These are phyloP conservation scores for Brettanomyces sp. DNA, from an alignment of 805 yeast species.

Conservation along the genomic window DNA sequence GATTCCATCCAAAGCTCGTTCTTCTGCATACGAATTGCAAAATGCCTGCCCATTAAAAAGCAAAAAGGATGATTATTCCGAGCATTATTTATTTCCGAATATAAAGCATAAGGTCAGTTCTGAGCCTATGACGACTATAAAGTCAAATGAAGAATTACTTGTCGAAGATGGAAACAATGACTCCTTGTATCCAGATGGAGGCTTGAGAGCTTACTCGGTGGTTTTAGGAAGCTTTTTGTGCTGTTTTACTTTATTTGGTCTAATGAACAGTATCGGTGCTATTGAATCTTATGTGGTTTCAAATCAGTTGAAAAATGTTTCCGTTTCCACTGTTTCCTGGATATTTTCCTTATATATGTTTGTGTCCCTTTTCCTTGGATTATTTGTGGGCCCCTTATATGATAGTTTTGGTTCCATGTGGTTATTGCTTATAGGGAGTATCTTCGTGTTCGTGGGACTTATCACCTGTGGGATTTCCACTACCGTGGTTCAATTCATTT, in stretches of 20 bases:
- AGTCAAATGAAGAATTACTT: not conserved
- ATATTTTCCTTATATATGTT: slow-evolving; percentile 52
- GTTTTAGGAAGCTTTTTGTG: slow-evolving; percentile 52
- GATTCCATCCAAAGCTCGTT: not conserved
- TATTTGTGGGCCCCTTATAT: slow-evolving; percentile 40
- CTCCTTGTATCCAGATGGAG: slow-evolving; percentile 48
- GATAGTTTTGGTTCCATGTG: slow-evolving; percentile 49
- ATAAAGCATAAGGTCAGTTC: too few species aligned
- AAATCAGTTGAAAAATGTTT: slow-evolving; percentile 39
- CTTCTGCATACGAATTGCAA: slow-evolving; percentile 1
- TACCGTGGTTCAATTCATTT: slow-evolving; percentile 48
- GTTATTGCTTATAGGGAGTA: slow-evolving; percentile 36
- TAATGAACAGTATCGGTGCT: slow-evolving; percentile 52
- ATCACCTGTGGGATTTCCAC: slow-evolving; percentile 49
- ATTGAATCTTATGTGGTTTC: slow-evolving; percentile 50
- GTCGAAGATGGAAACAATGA: slow-evolving; percentile 6
- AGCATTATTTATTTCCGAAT: too few species aligned
- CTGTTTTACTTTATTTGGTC: slow-evolving; percentile 41
- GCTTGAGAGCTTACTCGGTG: slow-evolving; percentile 43
- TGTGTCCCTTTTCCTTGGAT: slow-evolving; percentile 33
- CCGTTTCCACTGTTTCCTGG: slow-evolving; percentile 52
- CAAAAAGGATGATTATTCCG: too few species aligned
- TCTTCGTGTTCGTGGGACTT: slow-evolving; percentile 41
- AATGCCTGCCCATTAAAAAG: not conserved
- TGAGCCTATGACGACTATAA: not conserved